Conservation (phyloP, 129 eudicot genomes). For the Dittrichia graveolens region DNA sequence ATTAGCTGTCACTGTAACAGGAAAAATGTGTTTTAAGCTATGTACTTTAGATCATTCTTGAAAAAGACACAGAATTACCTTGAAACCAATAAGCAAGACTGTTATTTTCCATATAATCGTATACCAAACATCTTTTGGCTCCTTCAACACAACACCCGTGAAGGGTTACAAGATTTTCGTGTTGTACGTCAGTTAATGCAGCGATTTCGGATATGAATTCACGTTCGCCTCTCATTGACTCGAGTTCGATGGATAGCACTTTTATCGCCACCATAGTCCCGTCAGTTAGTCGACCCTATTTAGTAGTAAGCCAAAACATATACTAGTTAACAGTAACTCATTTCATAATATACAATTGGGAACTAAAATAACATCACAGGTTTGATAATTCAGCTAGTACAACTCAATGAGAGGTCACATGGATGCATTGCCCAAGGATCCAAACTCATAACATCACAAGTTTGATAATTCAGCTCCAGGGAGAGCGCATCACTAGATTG, state of each 20-base stretch:
- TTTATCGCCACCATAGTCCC: constrained; percentile 72
- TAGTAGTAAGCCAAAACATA: background rate
- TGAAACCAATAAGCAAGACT: constrained; percentile 64
- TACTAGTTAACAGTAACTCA: background rate
- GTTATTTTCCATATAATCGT: constrained; percentile 84
- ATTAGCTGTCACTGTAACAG: background rate
- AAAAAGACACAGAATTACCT: constrained; percentile 42
- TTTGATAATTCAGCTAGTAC: too few relatives aligned
- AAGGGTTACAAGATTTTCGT: constrained; percentile 76
- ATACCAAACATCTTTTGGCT: constrained; percentile 64
- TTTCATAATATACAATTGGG: background rate
- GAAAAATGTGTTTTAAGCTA: too few relatives aligned
- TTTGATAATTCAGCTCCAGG: background rate
- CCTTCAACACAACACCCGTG: constrained; percentile 81
- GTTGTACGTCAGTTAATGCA: constrained; percentile 65
- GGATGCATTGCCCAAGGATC: background rate
- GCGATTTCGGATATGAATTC: constrained; percentile 80
- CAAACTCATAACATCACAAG: background rate
- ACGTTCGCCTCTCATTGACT: constrained; percentile 84
- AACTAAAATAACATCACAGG: too few relatives aligned
- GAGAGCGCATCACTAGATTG: background rate
- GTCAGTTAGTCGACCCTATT: constrained; percentile 62
- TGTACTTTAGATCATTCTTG: too few relatives aligned
- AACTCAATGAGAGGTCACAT: background rate
- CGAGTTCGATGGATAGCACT: constrained; percentile 71